phyloP scores from a whole-genome alignment of 345 rosid species.

The Erodium maritimum region DNA sequence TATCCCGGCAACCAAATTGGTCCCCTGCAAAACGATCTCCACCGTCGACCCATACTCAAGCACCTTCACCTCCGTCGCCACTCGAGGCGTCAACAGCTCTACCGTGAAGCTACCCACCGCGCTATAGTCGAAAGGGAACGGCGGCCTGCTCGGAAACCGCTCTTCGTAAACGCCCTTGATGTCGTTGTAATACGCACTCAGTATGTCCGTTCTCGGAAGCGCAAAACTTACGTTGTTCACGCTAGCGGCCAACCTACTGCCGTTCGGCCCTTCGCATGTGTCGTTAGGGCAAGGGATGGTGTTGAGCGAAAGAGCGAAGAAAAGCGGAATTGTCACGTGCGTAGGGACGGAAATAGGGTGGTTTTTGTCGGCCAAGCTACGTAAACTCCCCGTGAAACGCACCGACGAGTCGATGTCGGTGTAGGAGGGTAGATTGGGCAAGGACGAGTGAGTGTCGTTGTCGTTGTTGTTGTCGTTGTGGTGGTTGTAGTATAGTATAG shows the following conservation, averaged over 20 bases:
- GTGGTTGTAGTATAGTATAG: slow-evolving; percentile 7
- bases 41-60: slow-evolving; percentile 12
- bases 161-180: slow-evolving; percentile 15
- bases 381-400: slow-evolving; percentile 18
- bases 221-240: slow-evolving; percentile 34
- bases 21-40: slow-evolving; percentile 20
- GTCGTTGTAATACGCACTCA: slow-evolving; percentile 31
- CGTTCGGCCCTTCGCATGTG: slow-evolving; percentile 19
- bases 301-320: slow-evolving; percentile 16
- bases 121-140: slow-evolving; percentile 11
- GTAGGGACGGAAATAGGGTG: slow-evolving; percentile 15
- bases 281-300: slow-evolving; percentile 18
- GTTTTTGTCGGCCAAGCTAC: slow-evolving; percentile 8
- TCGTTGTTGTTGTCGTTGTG: too few species aligned
- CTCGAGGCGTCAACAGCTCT: slow-evolving; percentile 3
- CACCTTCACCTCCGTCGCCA: slow-evolving; percentile 13
- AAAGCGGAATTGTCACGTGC: slow-evolving; percentile 4
- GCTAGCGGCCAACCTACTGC: slow-evolving; percentile 23
- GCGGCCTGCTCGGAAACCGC: slow-evolving; percentile 13
- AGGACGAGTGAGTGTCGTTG: too few species aligned
- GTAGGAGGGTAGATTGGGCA: slow-evolving; percentile 11
- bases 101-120: slow-evolving; percentile 8
- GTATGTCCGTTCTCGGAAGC: slow-evolving; percentile 17
- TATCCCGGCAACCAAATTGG: slow-evolving; percentile 13
- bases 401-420: slow-evolving; percentile 17